phyloP scores from a whole-genome alignment of 805 yeast genomes.

The Barnettozyma populi region DNA sequence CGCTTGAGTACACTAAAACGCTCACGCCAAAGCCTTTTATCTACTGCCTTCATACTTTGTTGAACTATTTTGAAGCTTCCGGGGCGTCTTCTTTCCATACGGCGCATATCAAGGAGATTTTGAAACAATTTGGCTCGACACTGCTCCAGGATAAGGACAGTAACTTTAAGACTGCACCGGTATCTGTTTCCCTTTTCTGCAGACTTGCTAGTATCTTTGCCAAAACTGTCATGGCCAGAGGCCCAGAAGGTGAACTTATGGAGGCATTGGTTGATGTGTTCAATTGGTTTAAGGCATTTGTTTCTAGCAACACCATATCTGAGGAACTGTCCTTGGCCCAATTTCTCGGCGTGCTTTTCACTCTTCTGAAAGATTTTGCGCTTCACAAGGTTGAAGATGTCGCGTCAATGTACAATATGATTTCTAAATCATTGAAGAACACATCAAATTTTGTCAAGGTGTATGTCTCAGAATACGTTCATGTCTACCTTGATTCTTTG shows the following conservation, averaged over 20 bases:
- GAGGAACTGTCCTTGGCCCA: constrained; percentile 31
- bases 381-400: constrained; percentile 8
- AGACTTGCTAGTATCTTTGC: constrained; percentile 26
- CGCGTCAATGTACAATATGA: neutral
- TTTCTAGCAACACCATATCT: constrained; percentile 34
- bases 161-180: constrained; percentile 35
- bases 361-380: constrained; percentile 25
- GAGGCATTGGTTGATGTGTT: constrained; percentile 45
- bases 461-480: neutral
- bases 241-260: constrained; percentile 22
- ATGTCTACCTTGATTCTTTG: neutral
- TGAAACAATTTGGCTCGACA: constrained; percentile 17
- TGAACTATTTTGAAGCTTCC: constrained; percentile 6
- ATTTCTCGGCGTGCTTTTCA: constrained; percentile 31
- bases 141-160: constrained; percentile 24
- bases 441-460: constrained; percentile 13
- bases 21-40: constrained; percentile 10
- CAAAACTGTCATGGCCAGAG: constrained; percentile 24
- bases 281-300: constrained; percentile 38
- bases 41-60: constrained; percentile 11
- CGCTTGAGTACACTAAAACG: constrained; percentile 8
- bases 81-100: constrained; percentile 5
- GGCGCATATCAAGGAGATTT: constrained; percentile 4
- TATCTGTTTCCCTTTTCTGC: constrained; percentile 31
- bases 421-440: constrained; percentile 2